Conservation (phyloP, 2,329 filamentous ascomycete genomes). For the Chrysoporthe cubensis region DNA sequence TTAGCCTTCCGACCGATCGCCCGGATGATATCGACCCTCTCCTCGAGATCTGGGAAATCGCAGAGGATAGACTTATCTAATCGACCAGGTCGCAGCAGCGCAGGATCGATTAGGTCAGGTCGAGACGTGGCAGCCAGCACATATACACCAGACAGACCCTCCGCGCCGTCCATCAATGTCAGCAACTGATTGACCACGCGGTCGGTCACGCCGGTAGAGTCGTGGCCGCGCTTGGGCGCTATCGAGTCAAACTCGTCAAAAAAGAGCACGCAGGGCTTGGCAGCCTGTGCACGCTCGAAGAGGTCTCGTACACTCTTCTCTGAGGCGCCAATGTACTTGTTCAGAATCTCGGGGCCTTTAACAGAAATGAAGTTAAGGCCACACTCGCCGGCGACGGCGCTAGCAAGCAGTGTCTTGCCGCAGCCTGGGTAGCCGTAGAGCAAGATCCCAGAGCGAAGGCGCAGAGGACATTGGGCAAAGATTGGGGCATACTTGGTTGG, state of each 20-base stretch:
- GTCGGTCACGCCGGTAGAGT: constrained; percentile 97
- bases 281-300: constrained; percentile 89
- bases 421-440: constrained; percentile 96
- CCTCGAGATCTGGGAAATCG: constrained; percentile 79
- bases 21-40: constrained; percentile 84
- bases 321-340: constrained; percentile 98
- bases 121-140: constrained; percentile 92
- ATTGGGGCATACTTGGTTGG: constrained; percentile 98
- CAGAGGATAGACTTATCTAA: constrained; percentile 93
- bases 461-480: constrained; percentile 91
- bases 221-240: constrained; percentile 94
- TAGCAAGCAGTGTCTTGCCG: constrained; percentile 93
- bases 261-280: constrained; percentile 91
- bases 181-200: constrained; percentile 97
- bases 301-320: constrained; percentile 96
- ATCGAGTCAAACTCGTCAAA: constrained; percentile 99
- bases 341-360: constrained; percentile 96
- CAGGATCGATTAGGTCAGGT: constrained; percentile 94
- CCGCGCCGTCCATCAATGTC: constrained; percentile 98
- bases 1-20: constrained; percentile 83
- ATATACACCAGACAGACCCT: constrained; percentile 92
- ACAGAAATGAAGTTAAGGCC: constrained; percentile 98
- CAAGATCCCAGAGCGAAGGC: constrained; percentile 89
- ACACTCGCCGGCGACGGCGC: constrained; percentile 96
- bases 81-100: constrained; percentile 85